Base-by-base conservation (phyloP, 225 moss, liverwort and hornwort species). In the Bryoerythrophyllum caledonicum region DNA sequence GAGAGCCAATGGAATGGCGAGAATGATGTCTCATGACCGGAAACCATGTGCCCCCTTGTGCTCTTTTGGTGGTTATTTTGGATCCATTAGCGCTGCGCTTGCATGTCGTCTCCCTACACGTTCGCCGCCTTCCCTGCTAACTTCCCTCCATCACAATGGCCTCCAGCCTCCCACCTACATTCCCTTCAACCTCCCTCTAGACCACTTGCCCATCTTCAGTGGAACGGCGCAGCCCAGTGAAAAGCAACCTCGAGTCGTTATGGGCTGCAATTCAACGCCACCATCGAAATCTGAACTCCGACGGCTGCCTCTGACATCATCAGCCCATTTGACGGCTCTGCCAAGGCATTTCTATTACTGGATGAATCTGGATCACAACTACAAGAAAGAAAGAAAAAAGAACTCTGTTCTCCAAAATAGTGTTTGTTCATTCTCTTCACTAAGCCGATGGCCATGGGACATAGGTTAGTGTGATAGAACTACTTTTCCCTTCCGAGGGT, bases 1-100 rank as follows among this genome's bases (percentile, higher is more conserved):
- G 48, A 62, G 30, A 57, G 38, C 83, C 80, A 80, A 83, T 69
- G 76, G 41, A 16, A 44, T 64, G 68, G 80, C 69, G 62, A 23
- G 67, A 76, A 83, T 83, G 83, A 83, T 83, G 71, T 79, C 66
- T 66, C 79, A 79, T 79, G 83, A 79, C 75, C 80, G 43, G 80
- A 64, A 73, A 80, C 76, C 80, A 80, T 80, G 76, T 83, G 83
- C 72, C 30, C 40, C 60, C 40, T 4, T 40, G 77, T 49, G 67
- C 37, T 71, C 72, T 67, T 49, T 20, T 51, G 71, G 67, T 79
- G 61, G 61, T 62, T 43, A 66, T 63, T 74, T 71, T 70, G n/a
- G n/a, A n/a, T n/a, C n/a, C n/a, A n/a, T n/a, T n/a, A n/a, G n/a
- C n/a, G n/a, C n/a, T n/a, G 27, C 59, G 30, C 30, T 21, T 40